Evolutionary conservation across 345 rosid genomes (phyloP).

Genomic region (Gossypium bickii): DNA sequence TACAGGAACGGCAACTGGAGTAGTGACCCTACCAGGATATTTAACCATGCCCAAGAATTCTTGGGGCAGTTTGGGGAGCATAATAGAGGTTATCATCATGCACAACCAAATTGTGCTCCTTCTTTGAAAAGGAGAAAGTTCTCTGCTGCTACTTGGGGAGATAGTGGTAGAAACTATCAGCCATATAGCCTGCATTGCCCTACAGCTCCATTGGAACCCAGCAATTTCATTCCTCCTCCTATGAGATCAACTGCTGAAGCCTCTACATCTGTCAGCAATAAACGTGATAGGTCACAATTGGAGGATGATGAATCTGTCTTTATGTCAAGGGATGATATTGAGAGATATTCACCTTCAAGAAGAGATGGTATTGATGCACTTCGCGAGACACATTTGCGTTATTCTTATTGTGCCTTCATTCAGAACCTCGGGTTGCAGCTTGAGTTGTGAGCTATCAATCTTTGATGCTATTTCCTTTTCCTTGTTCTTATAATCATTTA

Average conservation of each 20-base stretch:
- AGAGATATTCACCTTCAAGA: constrained; percentile 70
- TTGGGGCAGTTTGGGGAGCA: constrained; percentile 32
- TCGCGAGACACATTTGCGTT: constrained; percentile 68
- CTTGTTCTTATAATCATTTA: neutral
- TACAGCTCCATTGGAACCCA: constrained; percentile 23
- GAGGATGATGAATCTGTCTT: constrained; percentile 63
- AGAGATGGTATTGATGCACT: constrained; percentile 73
- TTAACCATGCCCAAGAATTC: constrained; percentile 22
- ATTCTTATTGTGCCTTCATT: constrained; percentile 68
- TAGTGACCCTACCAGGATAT: constrained; percentile 19
- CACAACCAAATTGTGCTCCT: constrained; percentile 35
- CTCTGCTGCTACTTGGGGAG: constrained; percentile 47
- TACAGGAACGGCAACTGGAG: constrained; percentile 26
- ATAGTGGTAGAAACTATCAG: constrained; percentile 24
- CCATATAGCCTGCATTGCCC: constrained; percentile 23
- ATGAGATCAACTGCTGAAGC: constrained; percentile 28
- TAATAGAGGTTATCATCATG: constrained; percentile 20
- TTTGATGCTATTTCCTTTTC: neutral
- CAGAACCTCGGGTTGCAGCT: constrained; percentile 64
- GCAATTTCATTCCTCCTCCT: constrained; percentile 27
- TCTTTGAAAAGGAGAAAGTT: constrained; percentile 58
- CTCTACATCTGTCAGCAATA: constrained; percentile 34
- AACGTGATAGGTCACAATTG: constrained; percentile 53
- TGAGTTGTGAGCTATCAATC: constrained; percentile 49
- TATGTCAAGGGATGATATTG: constrained; percentile 73